A percentile compares a stretch with the other conserved stretches of the same genome.
These are phyloP conservation scores for Bruguiera sexangula DNA, from an alignment of 345 rosid genomes.

Conservation along the genomic window DNA sequence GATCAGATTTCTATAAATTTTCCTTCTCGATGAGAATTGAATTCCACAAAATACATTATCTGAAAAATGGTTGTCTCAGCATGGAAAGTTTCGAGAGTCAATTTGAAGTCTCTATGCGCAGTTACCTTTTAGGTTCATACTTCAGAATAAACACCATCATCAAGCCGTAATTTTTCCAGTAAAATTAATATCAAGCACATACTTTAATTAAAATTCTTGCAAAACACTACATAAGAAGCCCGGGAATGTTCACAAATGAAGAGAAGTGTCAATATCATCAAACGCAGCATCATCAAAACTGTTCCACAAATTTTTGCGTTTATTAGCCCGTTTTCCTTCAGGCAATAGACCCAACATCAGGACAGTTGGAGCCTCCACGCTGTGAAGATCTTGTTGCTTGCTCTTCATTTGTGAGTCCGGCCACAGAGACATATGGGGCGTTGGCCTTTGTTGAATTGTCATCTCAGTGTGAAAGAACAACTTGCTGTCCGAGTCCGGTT, in stretches of 20 bases:
- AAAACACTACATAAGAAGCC: background rate
- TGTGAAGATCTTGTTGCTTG: background rate
- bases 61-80: no score
- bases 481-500: background rate
- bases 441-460: background rate
- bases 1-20: no score
- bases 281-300: background rate
- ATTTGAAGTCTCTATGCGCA: no score
- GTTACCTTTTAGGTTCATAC: no score
- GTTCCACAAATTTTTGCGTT: background rate
- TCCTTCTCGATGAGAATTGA: no score
- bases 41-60: no score
- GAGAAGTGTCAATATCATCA: slow-evolving; percentile 15
- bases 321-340: background rate
- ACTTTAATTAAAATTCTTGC: background rate
- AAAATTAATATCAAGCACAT: background rate
- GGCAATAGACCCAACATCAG: background rate
- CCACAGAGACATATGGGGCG: background rate
- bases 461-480: slow-evolving; percentile 6
- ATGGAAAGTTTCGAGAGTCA: no score
- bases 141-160: no score
- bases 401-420: background rate
- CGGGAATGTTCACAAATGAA: slow-evolving; percentile 4
- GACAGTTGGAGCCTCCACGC: background rate
- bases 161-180: background rate